Conservation (phyloP, 73 alveolate species). For the Paramecium bursaria region DNA sequence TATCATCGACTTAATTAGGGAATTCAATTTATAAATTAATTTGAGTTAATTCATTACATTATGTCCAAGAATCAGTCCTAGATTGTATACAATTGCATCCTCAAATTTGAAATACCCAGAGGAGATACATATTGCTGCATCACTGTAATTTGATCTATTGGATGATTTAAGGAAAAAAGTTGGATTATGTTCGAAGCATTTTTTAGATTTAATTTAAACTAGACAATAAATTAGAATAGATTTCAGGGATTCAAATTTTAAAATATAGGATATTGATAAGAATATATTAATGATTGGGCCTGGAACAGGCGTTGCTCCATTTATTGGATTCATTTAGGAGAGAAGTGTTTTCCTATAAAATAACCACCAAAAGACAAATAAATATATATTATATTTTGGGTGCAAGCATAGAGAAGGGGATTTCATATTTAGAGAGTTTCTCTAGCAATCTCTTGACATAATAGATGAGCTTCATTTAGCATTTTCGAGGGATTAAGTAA, state of each 20-base stretch:
- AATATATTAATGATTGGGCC: slow-evolving; percentile 95
- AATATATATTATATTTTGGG: slow-evolving; percentile 88
- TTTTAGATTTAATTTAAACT: slow-evolving; percentile 56
- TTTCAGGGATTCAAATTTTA: slow-evolving; percentile 80
- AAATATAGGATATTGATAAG: slow-evolving; percentile 74
- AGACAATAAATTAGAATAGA: slow-evolving; percentile 59
- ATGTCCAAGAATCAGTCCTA: slow-evolving; percentile 85
- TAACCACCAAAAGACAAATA: slow-evolving; percentile 44
- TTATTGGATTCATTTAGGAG: slow-evolving; percentile 91
- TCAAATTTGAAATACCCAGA: slow-evolving; percentile 78
- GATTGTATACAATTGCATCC: slow-evolving; percentile 92
- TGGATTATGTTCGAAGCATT: slow-evolving; percentile 82
- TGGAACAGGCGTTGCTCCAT: slow-evolving; percentile 97
- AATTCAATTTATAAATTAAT: slow-evolving; percentile 74
- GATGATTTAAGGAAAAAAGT: slow-evolving; percentile 73
- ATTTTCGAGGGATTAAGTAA: slow-evolving; percentile 85
- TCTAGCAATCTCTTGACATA: slow-evolving; percentile 73
- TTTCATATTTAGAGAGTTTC: slow-evolving; percentile 85
- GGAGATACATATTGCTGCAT: slow-evolving; percentile 76
- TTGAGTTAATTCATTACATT: slow-evolving; percentile 80
- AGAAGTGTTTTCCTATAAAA: slow-evolving; percentile 68
- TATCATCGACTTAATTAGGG: slow-evolving; percentile 75
- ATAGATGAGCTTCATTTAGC: slow-evolving; percentile 85
- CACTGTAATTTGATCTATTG: slow-evolving; percentile 74
- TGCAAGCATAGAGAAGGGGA: slow-evolving; percentile 85